These are phyloP conservation scores for Arctostaphylos glauca DNA, from an alignment of 148 eudicot genomes.

Conservation along the genomic window DNA sequence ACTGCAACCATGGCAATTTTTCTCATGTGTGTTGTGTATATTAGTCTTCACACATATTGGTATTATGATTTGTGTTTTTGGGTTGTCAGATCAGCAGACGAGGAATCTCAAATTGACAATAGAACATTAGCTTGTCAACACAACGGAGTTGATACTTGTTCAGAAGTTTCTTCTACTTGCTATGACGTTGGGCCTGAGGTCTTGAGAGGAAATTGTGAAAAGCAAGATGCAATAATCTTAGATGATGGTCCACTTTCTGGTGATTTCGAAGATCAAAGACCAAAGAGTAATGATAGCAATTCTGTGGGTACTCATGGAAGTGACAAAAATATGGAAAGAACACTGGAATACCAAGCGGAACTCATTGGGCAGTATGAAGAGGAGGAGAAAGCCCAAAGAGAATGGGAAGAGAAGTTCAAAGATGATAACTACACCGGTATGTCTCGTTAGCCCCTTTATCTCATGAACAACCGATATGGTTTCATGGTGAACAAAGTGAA, in stretches of 20 bases:
- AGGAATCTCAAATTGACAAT: constrained; percentile 40
- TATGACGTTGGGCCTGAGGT: constrained; percentile 29
- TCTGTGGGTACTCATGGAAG: constrained; percentile 21
- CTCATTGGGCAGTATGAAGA: constrained; percentile 65
- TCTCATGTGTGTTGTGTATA: neutral
- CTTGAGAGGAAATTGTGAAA: constrained; percentile 22
- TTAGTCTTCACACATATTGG: neutral
- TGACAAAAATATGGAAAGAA: constrained; percentile 63
- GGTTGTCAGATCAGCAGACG: constrained; percentile 50
- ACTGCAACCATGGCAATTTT: neutral
- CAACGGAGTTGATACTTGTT: constrained; percentile 24
- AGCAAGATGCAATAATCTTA: constrained; percentile 17
- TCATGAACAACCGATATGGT: neutral
- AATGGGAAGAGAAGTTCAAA: constrained; percentile 83
- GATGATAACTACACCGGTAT: constrained; percentile 63
- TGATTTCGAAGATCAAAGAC: constrained; percentile 25
- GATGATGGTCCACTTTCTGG: constrained; percentile 23
- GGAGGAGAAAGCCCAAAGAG: constrained; percentile 85
- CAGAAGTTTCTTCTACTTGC: constrained; percentile 26
- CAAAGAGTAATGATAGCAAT: constrained; percentile 23
- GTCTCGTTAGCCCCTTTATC: constrained; percentile 13
- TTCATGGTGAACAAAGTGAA: too few relatives aligned
- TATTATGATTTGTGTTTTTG: constrained; percentile 12
- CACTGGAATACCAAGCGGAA: constrained; percentile 65
- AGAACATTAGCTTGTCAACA: constrained; percentile 22